These are phyloP conservation scores for Penicillium capsulatum DNA, from an alignment of 2,329 filamentous ascomycete genomes.

Conservation along the genomic window DNA sequence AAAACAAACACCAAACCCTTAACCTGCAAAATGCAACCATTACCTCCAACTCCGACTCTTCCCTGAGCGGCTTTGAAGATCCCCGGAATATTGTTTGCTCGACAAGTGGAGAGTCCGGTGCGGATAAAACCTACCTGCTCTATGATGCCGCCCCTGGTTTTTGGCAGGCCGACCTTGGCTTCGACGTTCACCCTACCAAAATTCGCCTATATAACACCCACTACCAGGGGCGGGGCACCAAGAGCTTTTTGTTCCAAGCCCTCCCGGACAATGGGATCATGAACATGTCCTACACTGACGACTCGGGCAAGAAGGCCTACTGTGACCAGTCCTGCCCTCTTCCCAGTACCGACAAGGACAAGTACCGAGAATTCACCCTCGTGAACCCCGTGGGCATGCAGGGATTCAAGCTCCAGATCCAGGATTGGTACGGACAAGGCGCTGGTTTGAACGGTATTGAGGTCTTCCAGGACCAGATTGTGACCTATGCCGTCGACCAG, in stretches of 20 bases:
- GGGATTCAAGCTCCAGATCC: constrained; percentile 77
- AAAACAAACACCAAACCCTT: constrained; percentile 68
- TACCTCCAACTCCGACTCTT: constrained; percentile 58
- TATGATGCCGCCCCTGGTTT: constrained; percentile 69
- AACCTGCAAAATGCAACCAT: constrained; percentile 79
- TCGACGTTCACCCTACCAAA: constrained; percentile 81
- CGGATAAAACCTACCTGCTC: constrained; percentile 80
- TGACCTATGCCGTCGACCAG: constrained; percentile 73
- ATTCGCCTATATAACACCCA: constrained; percentile 85
- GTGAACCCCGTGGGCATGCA: constrained; percentile 86
- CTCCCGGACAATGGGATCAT: constrained; percentile 87
- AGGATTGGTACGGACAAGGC: constrained; percentile 79
- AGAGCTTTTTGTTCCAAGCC: constrained; percentile 81
- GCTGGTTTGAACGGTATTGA: constrained; percentile 83
- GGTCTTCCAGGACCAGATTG: constrained; percentile 80
- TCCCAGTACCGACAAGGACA: constrained; percentile 60
- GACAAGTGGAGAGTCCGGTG: constrained; percentile 58
- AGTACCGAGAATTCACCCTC: constrained; percentile 86
- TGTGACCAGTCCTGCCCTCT: constrained; percentile 87
- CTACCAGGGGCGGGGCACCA: constrained; percentile 76
- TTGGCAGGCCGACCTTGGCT: constrained; percentile 79
- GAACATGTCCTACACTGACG: constrained; percentile 87
- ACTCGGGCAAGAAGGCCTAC: constrained; percentile 60
- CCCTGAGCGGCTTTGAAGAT: constrained; percentile 64
- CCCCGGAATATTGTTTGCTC: constrained; percentile 82